phyloP scores from a whole-genome alignment of 2,329 filamentous ascomycete genomes.

The Endocalyx cinctus region DNA sequence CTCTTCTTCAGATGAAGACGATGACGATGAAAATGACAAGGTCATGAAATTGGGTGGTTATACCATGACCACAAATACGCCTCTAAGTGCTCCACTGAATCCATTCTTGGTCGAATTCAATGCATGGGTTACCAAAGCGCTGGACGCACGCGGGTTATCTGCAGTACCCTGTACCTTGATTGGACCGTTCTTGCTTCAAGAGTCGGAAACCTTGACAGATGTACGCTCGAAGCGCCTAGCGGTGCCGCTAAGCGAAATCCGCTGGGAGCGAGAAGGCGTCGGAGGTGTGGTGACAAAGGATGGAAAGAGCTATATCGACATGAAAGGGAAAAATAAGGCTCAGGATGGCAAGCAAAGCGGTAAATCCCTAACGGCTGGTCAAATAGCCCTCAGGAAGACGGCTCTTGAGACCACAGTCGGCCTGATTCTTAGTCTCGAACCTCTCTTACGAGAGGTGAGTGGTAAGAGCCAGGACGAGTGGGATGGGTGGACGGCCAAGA shows the following conservation, averaged over 20 bases:
- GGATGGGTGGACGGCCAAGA: conserved; percentile 82
- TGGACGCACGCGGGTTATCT: conserved; percentile 66
- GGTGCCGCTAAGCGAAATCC: conserved; percentile 78
- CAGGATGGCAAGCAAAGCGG: conserved; percentile 31
- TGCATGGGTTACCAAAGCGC: conserved; percentile 69
- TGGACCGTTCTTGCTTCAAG: conserved; percentile 73
- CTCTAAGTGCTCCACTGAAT: conserved; percentile 76
- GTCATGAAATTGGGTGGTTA: conserved; percentile 74
- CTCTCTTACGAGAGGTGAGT: conserved; percentile 73
- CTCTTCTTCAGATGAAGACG: conserved; percentile 13
- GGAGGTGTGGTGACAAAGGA: conserved; percentile 59
- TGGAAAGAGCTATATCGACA: conserved; percentile 55
- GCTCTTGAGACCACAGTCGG: conserved; percentile 79
- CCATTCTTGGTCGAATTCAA: conserved; percentile 81
- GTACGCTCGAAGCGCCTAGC: conserved; percentile 73
- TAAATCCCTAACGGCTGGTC: conserved; percentile 59
- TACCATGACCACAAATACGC: conserved; percentile 75
- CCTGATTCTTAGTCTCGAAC: conserved; percentile 81
- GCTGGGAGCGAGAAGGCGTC: conserved; percentile 78
- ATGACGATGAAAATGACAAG: conserved; percentile 56
- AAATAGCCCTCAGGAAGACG: conserved; percentile 70
- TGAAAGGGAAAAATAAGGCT: conserved; percentile 43
- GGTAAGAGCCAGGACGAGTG: conserved; percentile 89
- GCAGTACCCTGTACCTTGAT: conserved; percentile 75
- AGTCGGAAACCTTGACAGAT: conserved; percentile 66